Percentiles rank a stretch among this genome's conserved stretches.
Evolutionary conservation across 2,329 filamentous ascomycete species (phyloP).

Genomic region (Trichophaea hybrida): DNA sequence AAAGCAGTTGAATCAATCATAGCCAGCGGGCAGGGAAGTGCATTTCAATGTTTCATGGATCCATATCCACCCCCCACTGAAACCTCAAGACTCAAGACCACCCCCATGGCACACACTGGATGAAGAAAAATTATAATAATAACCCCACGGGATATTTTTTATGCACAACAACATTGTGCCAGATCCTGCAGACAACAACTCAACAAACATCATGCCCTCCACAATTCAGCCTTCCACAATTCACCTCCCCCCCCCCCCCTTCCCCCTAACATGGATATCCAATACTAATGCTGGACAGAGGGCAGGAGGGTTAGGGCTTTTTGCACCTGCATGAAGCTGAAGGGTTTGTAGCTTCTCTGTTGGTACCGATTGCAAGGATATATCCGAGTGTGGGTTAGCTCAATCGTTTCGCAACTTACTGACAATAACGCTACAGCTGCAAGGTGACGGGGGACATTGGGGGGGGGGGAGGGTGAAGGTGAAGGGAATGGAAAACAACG

Average conservation of each 20-base stretch:
- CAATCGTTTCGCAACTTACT: background rate
- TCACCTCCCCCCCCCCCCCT: background rate
- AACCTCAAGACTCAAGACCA: no score
- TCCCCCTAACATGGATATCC: background rate
- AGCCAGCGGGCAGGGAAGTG: no score
- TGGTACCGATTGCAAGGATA: background rate
- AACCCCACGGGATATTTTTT: no score
- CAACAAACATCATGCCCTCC: background rate
- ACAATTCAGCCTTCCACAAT: background rate
- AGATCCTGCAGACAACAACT: background rate
- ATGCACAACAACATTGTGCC: no score
- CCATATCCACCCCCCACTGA: no score
- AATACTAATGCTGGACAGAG: background rate
- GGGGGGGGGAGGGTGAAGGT: background rate
- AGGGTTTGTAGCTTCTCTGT: no score
- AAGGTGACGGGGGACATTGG: background rate
- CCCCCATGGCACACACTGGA: no score
- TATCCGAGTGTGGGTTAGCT: background rate
- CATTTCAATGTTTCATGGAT: no score
- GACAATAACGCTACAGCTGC: background rate
- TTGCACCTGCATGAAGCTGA: background rate
- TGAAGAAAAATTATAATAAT: no score
- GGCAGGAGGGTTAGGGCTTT: background rate
- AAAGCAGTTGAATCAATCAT: no score
- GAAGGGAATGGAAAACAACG: background rate